Evolutionary conservation across 2,329 filamentous ascomycete species (phyloP).

Genomic region (Penicillium occitanis): DNA sequence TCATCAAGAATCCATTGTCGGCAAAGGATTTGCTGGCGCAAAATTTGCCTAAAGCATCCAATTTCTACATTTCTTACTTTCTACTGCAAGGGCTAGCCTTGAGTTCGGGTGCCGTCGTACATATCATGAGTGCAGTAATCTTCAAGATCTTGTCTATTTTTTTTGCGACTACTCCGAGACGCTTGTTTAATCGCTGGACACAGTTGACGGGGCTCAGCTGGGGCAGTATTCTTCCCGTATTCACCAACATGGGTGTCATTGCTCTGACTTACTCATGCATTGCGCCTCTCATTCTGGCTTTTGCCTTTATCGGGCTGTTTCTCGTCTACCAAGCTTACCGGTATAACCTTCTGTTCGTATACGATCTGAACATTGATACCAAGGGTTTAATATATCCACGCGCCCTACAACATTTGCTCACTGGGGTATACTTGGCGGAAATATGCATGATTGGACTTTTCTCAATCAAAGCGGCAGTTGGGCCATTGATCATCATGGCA

Average conservation of each 20-base stretch:
- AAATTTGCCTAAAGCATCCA: slow-evolving; percentile 81
- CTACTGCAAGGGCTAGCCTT: slow-evolving; percentile 83
- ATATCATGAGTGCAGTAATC: slow-evolving; percentile 69
- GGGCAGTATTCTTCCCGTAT: slow-evolving; percentile 78
- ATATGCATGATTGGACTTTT: slow-evolving; percentile 84
- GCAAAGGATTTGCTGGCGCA: slow-evolving; percentile 67
- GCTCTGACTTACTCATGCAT: slow-evolving; percentile 85
- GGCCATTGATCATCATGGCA: slow-evolving; percentile 74
- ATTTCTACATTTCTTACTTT: slow-evolving; percentile 95
- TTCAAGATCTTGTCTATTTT: slow-evolving; percentile 72
- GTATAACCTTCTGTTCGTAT: slow-evolving; percentile 87
- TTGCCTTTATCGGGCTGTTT: slow-evolving; percentile 73
- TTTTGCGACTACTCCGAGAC: slow-evolving; percentile 68
- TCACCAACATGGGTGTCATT: slow-evolving; percentile 79
- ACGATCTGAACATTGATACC: slow-evolving; percentile 77
- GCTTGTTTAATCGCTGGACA: slow-evolving; percentile 73
- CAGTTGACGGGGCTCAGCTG: slow-evolving; percentile 73
- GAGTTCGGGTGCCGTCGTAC: slow-evolving; percentile 70
- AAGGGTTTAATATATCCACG: slow-evolving; percentile 85
- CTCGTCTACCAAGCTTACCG: slow-evolving; percentile 85
- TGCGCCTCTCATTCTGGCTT: slow-evolving; percentile 78
- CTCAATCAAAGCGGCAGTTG: slow-evolving; percentile 62
- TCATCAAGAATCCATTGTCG: slow-evolving; percentile 63
- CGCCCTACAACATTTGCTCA: slow-evolving; percentile 79
- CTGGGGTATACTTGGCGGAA: slow-evolving; percentile 79